Evolutionary conservation across 2,329 filamentous ascomycete genomes (phyloP).

Genomic region (Phoma sp.): DNA sequence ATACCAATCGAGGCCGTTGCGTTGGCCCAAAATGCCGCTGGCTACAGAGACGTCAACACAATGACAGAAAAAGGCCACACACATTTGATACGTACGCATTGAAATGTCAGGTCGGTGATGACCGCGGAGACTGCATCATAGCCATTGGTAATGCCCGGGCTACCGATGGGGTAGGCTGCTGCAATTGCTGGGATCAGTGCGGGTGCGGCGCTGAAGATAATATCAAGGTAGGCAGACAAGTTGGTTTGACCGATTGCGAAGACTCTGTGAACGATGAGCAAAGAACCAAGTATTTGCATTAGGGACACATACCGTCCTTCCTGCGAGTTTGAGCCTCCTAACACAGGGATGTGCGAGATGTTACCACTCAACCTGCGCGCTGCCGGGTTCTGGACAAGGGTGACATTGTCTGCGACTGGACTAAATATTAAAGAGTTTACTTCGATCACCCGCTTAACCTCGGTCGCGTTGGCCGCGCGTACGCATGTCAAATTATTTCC

Average conservation of each 20-base stretch:
- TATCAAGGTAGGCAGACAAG: slow-evolving; percentile 25
- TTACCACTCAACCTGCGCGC: slow-evolving; percentile 24
- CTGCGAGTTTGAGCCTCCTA: slow-evolving; percentile 34
- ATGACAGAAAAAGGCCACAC: neutral
- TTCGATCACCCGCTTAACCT: slow-evolving; percentile 28
- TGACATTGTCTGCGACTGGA: slow-evolving; percentile 31
- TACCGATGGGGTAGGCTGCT: slow-evolving; percentile 32
- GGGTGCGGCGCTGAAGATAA: slow-evolving; percentile 17
- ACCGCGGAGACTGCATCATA: slow-evolving; percentile 29
- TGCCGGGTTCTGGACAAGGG: slow-evolving; percentile 26
- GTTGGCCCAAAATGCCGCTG: slow-evolving; percentile 30
- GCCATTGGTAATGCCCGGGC: slow-evolving; percentile 17
- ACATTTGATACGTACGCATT: slow-evolving; percentile 18
- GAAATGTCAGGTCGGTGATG: slow-evolving; percentile 25
- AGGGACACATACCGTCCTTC: slow-evolving; percentile 28
- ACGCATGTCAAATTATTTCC: slow-evolving; percentile 33
- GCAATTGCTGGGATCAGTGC: slow-evolving; percentile 22
- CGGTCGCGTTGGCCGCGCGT: slow-evolving; percentile 22
- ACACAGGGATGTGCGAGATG: slow-evolving; percentile 36
- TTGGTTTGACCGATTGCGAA: slow-evolving; percentile 28
- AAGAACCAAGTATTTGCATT: neutral
- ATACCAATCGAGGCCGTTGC: slow-evolving; percentile 30
- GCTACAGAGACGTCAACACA: neutral
- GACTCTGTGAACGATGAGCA: slow-evolving; percentile 15
- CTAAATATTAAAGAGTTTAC: slow-evolving; percentile 27